Evolutionary conservation across 805 yeast species (phyloP), one percentile per base, ranked within the genome.

Genomic region (Cyberlindnera nakhonratchasimensis): DNA sequence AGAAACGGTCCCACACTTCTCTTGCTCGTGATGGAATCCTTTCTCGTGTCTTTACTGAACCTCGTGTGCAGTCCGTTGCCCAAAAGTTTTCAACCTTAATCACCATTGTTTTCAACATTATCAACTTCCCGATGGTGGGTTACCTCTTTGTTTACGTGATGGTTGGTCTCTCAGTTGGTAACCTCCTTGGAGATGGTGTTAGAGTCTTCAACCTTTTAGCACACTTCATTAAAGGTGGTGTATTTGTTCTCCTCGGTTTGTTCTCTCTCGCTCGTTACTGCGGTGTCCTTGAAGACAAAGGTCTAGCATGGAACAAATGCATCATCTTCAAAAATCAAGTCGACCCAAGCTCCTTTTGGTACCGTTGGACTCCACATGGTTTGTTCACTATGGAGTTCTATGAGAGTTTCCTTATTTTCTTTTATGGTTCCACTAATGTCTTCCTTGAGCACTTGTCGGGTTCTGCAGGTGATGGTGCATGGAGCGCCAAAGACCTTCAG

Each of bases 141-240:
- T 80, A 71, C 51, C 75, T 80, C 39, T 66, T 80, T 41, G 68
- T 75, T 21, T 80, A 86, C 55, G 54, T 82, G 14, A 63, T 69
- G 38, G 67, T 73, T 12, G 81, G 80, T 41, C 24, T 64, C 16
- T 86, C 88, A 6, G 80, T 84, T 6, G 84, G 86, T 33, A 76
- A 74, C 40, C 58, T 82, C 30, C 63, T 89, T 55, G 98, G 96
- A 29, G 65, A 76, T 62, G 90, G 79, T 4, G 58, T 54, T 11
- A 69, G 69, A 17, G 82, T 90, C 12, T 91, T 87, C 67, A 88
- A 87, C 54, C 63, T 91, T 39, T 71, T 91, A 43, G 99, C 99
- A 2, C 99, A 91, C 64, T 87, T 88, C 74, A 91, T 91, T 62
- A 91, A 91, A 64, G 99, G 99, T 46, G 93, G 91, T 20, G 93